Evolutionary conservation across 305 asterid genomes (phyloP), one percentile per base, ranked within the genome.

Genomic region (Fraxinus ornus): DNA sequence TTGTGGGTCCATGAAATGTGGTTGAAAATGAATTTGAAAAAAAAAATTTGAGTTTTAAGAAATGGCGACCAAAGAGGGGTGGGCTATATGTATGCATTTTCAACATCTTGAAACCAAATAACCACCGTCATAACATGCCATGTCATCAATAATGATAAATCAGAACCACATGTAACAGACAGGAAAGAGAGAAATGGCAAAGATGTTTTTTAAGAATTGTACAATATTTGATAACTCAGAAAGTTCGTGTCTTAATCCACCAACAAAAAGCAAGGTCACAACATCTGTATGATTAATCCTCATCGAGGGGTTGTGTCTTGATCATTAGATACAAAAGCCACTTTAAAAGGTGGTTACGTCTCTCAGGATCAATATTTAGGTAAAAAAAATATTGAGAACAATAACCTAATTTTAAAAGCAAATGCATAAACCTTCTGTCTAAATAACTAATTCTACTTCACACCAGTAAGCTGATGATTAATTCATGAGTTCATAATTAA

Each of bases 261-360:
- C 33, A 81, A 32, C 73, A 81, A 44, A 81, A 81, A 66, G 76
- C 66, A 73, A 68, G 73, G 83, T 76, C 39, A 37, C 35, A 28
- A 35, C 28, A 73, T 44, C 76, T 60, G 32, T 66, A 60, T 81
- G 32, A 73, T 1, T 78, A 70, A 79, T 66, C 79, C 80, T 79
- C 73, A 32, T 33, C 79, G 55, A 32, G 32, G 17, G 55, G 44
- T 21, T 75, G 70, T 4, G 70, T 24, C 71, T 26, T 74, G 26
- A 78, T 70, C 77, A 75, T 26, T 75, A 70, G 76, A 41, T 68
- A 72, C 33, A 78, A 41, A 30, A 36, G 15, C 33, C 60, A 41
- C 10, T 26, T 52, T 21, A 47, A 17, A 28, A 47, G 78, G 78
- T 78, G 28, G 22, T 30, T 71, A 78, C n/a, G 57, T 66, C 78